Evolutionary conservation across 1,139 yeast species (phyloP).

Genomic region (Protomyces arabidopsidicola): DNA sequence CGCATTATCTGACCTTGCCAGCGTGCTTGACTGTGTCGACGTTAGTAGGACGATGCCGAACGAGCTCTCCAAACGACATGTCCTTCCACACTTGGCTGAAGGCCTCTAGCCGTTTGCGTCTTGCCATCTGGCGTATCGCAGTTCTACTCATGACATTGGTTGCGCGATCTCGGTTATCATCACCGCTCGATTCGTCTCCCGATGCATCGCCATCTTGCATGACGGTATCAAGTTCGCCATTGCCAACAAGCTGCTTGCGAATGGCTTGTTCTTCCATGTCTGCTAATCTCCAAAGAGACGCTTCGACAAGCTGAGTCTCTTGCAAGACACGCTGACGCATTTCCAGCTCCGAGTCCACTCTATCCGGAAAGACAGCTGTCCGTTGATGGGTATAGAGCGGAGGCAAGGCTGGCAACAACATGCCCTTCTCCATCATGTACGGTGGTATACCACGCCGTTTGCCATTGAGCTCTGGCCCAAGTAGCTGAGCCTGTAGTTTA

Average conservation of each 20-base stretch:
- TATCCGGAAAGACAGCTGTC: constrained; percentile 5
- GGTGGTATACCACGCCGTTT: constrained; percentile 14
- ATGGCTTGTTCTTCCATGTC: constrained; percentile 6
- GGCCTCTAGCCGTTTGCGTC: not conserved
- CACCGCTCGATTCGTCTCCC: not conserved
- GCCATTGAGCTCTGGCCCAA: constrained; percentile 25
- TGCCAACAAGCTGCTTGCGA: not conserved
- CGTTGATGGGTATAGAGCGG: constrained; percentile 20
- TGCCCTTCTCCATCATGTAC: constrained; percentile 15
- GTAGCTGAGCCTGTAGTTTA: constrained; percentile 3
- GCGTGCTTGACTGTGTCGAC: not conserved
- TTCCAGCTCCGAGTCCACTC: constrained; percentile 2
- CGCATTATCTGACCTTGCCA: not conserved
- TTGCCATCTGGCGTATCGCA: constrained; percentile 1
- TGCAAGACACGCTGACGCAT: constrained; percentile 10
- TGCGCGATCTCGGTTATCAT: not conserved
- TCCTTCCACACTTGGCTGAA: constrained; percentile 19
- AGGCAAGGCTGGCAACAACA: constrained; percentile 18
- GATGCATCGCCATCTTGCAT: not conserved
- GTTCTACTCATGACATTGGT: constrained; percentile 12
- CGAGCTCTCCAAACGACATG: constrained; percentile 13
- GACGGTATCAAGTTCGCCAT: not conserved
- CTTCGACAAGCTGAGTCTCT: constrained; percentile 14
- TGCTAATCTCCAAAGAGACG: constrained; percentile 6
- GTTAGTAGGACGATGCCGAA: constrained; percentile 12